Evolutionary conservation across 306 rosid species (phyloP).

Genomic region (Ziziphus jujuba): DNA sequence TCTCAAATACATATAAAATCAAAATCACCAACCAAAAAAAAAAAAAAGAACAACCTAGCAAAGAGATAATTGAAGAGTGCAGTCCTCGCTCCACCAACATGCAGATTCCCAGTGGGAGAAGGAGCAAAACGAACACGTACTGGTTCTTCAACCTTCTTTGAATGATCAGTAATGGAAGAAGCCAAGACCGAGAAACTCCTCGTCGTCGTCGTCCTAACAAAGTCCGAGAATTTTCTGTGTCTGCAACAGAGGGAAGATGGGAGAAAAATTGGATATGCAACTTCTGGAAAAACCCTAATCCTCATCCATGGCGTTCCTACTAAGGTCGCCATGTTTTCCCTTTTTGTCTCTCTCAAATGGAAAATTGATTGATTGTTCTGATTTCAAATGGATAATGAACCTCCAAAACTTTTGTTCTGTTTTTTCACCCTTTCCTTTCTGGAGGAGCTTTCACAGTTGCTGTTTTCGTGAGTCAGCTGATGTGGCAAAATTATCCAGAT

Average conservation of each 20-base stretch:
- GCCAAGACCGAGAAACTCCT: slow-evolving; percentile 62
- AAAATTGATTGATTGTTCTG: background rate
- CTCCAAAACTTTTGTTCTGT: no score
- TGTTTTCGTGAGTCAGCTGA: no score
- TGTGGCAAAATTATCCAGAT: no score
- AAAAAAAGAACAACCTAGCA: slow-evolving; percentile 45
- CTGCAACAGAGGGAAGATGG: slow-evolving; percentile 33
- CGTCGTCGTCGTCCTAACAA: slow-evolving; percentile 16
- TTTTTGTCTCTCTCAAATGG: background rate
- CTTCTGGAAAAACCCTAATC: slow-evolving; percentile 29
- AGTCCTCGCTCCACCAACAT: slow-evolving; percentile 97
- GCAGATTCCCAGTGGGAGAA: slow-evolving; percentile 96
- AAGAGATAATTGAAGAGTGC: slow-evolving; percentile 82
- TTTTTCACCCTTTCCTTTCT: no score
- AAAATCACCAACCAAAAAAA: background rate
- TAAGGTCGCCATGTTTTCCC: slow-evolving; percentile 39
- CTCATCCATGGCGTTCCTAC: slow-evolving; percentile 53
- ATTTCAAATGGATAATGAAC: slow-evolving; percentile 6
- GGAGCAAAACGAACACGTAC: slow-evolving; percentile 97
- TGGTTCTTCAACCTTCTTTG: slow-evolving; percentile 23
- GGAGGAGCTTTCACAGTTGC: no score
- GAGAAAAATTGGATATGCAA: slow-evolving; percentile 40
- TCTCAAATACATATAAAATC: background rate
- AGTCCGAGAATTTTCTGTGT: slow-evolving; percentile 14
- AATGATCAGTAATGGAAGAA: slow-evolving; percentile 24